Conservation (phyloP, 116 monocot genomes). For the Trichopus zeylanicus region DNA sequence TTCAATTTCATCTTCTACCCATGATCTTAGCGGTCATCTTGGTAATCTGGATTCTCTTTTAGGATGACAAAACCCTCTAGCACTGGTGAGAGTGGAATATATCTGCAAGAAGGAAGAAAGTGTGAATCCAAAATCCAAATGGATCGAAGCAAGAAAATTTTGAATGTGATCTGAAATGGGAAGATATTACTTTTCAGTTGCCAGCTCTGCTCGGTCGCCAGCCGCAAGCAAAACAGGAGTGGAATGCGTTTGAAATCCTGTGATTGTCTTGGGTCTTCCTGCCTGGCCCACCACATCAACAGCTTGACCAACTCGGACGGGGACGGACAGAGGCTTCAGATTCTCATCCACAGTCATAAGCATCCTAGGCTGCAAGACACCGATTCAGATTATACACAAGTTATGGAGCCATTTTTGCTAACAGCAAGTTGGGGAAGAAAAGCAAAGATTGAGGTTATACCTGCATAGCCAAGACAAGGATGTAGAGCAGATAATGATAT, state of each 20-base stretch:
- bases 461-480: conserved; percentile 89
- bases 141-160: background rate
- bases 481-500: conserved; percentile 93
- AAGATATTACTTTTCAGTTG: conserved; percentile 76
- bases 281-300: conserved; percentile 98
- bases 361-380: conserved; percentile 99
- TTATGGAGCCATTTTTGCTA: too few relatives aligned
- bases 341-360: conserved; percentile 94
- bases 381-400: too few relatives aligned
- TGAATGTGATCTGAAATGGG: background rate
- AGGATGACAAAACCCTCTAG: conserved; percentile 95
- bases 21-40: conserved; percentile 51
- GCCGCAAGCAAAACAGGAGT: conserved; percentile 95
- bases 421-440: too few relatives aligned
- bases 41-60: conserved; percentile 86
- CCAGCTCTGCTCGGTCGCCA: conserved; percentile 92
- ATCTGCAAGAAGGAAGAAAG: conserved; percentile 51
- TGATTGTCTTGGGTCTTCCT: conserved; percentile 89
- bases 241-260: conserved; percentile 95
- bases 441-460: conserved; percentile 19
- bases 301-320: conserved; percentile 88
- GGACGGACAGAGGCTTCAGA: conserved; percentile 81
- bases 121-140: background rate
- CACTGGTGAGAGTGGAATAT: conserved; percentile 68
- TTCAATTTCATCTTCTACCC: background rate